Conservation (phyloP, 2,329 filamentous ascomycete genomes). For the Claviceps monticola region DNA sequence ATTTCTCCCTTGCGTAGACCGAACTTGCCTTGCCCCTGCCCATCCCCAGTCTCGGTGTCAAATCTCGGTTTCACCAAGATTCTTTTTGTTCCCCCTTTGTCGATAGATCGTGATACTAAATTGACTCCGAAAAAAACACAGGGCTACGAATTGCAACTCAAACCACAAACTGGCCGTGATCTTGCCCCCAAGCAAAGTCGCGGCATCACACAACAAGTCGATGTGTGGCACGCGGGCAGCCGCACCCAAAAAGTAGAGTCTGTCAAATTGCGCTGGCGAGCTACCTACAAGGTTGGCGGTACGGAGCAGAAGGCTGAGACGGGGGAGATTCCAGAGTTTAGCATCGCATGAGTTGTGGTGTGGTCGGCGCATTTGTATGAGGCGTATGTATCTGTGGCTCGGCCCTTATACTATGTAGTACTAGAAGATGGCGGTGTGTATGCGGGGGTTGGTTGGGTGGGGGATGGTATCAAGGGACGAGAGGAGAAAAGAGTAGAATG, state of each 20-base stretch:
- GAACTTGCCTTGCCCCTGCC: too few species aligned
- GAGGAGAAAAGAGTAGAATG: too few species aligned
- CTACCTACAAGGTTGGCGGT: constrained; percentile 58
- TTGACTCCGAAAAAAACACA: constrained; percentile 19
- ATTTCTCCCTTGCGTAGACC: too few species aligned
- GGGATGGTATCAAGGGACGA: too few species aligned
- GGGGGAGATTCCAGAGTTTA: constrained; percentile 71
- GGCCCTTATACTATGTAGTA: too few species aligned
- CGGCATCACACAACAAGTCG: constrained; percentile 71
- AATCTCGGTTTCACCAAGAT: not conserved
- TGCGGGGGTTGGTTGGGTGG: too few species aligned
- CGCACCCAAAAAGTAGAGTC: constrained; percentile 51
- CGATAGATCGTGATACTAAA: not conserved
- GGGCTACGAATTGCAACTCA: constrained; percentile 69
- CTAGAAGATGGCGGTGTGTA: too few species aligned
- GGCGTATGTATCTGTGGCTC: not conserved
- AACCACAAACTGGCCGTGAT: constrained; percentile 70
- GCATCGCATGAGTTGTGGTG: constrained; percentile 41
- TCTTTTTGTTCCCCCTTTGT: not conserved
- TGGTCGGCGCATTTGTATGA: not conserved
- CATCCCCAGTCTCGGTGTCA: too few species aligned
- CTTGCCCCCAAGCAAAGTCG: constrained; percentile 58
- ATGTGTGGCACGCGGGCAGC: constrained; percentile 60
- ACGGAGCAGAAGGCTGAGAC: constrained; percentile 57
- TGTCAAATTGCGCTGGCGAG: constrained; percentile 86